Evolutionary conservation across 2,329 filamentous ascomycete species (phyloP).

Genomic region (Penicillium sp.): DNA sequence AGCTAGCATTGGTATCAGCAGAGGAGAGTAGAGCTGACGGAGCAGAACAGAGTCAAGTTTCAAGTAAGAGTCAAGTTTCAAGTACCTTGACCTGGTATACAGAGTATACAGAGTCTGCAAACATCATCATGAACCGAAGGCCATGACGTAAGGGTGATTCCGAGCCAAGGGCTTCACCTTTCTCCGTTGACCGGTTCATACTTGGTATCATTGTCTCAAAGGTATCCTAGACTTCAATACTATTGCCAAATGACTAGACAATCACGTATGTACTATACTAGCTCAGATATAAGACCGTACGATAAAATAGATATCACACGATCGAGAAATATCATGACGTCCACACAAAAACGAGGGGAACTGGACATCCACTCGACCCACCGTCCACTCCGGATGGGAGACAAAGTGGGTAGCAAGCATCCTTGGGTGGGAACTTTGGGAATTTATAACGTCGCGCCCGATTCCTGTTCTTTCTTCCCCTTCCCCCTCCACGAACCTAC

Average conservation of each 20-base stretch:
- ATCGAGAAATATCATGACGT: conserved; percentile 9
- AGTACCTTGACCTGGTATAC: no score
- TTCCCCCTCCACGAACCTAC: neutral
- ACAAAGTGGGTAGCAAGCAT: conserved; percentile 32
- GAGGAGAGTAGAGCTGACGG: no score
- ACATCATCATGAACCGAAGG: conserved; percentile 20
- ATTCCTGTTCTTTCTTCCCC: conserved; percentile 17
- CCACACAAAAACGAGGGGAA: conserved; percentile 16
- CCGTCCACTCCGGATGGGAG: conserved; percentile 26
- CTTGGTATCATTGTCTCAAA: no score
- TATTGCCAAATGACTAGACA: no score
- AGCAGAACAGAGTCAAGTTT: no score
- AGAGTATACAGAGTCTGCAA: conserved; percentile 3
- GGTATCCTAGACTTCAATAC: no score
- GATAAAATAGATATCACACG: neutral
- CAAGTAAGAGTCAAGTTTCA: no score
- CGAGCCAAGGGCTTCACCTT: conserved; percentile 11
- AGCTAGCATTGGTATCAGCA: neutral
- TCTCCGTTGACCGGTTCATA: conserved; percentile 14
- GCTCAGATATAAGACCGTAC: neutral
- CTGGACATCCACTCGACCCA: conserved; percentile 34
- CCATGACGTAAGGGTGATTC: conserved; percentile 25
- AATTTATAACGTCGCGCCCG: conserved; percentile 34
- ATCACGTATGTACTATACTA: no score
- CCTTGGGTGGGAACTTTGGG: conserved; percentile 25